phyloP scores from a whole-genome alignment of 768 basidiomycete genomes.

The Suillus plorans region DNA sequence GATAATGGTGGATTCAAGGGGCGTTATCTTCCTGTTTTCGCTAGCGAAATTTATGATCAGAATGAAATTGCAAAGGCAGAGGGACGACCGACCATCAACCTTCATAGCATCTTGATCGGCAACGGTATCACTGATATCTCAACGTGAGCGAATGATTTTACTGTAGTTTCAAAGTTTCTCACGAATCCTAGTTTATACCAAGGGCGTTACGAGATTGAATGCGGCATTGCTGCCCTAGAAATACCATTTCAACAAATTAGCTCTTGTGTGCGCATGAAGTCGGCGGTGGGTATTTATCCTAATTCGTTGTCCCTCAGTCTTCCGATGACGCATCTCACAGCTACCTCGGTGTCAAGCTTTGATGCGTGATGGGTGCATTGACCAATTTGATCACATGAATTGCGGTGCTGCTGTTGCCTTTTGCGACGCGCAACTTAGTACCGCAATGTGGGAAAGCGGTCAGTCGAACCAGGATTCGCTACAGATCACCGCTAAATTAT shows the following conservation, averaged over 20 bases:
- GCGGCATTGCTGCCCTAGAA: slow-evolving; percentile 49
- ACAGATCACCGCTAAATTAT: not conserved
- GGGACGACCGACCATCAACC: slow-evolving; percentile 57
- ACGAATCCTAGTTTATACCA: slow-evolving; percentile 32
- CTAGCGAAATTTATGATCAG: slow-evolving; percentile 73
- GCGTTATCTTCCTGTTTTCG: slow-evolving; percentile 72
- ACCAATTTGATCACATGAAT: slow-evolving; percentile 60
- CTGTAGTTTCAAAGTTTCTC: not conserved
- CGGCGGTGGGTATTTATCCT: slow-evolving; percentile 40
- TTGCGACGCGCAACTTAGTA: slow-evolving; percentile 57
- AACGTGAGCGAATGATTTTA: slow-evolving; percentile 34
- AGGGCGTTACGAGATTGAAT: slow-evolving; percentile 49
- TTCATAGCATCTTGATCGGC: slow-evolving; percentile 73
- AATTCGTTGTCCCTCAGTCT: slow-evolving; percentile 3
- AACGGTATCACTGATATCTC: slow-evolving; percentile 63
- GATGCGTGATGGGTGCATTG: slow-evolving; percentile 59
- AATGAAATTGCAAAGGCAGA: slow-evolving; percentile 53
- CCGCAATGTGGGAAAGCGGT: slow-evolving; percentile 39
- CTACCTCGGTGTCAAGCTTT: slow-evolving; percentile 66
- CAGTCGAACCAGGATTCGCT: slow-evolving; percentile 14
- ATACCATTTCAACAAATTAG: slow-evolving; percentile 47
- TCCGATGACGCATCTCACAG: slow-evolving; percentile 30
- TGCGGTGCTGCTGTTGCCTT: slow-evolving; percentile 69
- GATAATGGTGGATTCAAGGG: slow-evolving; percentile 41
- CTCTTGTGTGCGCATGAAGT: slow-evolving; percentile 51